Percentiles rank a stretch among this genome's conserved stretches.
phyloP scores from a whole-genome alignment of 108 stramenopile species.

The Pseudonitzschia delicatissima region DNA sequence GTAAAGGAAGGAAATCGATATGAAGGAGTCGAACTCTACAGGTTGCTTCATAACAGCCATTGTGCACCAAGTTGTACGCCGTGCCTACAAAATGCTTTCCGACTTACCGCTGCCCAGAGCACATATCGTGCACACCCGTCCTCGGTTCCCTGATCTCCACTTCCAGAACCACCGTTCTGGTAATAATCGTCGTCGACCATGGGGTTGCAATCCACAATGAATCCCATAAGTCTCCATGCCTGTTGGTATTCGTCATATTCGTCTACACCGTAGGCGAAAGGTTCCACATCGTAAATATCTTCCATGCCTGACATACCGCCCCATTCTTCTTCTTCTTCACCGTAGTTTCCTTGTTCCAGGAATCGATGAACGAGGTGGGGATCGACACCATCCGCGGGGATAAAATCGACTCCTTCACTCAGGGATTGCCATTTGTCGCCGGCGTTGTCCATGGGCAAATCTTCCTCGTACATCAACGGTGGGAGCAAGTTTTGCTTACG shows the following conservation, averaged over 20 bases:
- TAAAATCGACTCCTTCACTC: conserved; percentile 6
- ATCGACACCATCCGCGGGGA: conserved; percentile 3
- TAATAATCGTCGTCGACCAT: conserved; percentile 19
- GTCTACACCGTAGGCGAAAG: conserved; percentile 29
- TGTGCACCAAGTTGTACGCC: conserved; percentile 2
- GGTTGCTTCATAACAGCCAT: not conserved
- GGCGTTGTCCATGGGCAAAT: conserved; percentile 8
- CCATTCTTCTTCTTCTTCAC: not conserved
- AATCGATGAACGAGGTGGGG: not conserved
- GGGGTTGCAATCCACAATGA: conserved; percentile 51
- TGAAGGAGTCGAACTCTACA: not conserved
- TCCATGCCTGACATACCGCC: conserved; percentile 8
- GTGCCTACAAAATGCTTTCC: not conserved
- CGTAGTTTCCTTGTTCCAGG: conserved; percentile 6
- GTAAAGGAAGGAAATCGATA: not conserved
- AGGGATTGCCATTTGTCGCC: conserved; percentile 8
- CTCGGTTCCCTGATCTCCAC: conserved; percentile 9
- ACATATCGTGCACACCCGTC: conserved; percentile 41
- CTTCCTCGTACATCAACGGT: conserved; percentile 5
- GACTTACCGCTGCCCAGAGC: conserved; percentile 48
- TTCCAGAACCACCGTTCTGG: conserved; percentile 4
- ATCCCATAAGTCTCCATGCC: conserved; percentile 53
- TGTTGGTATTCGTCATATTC: conserved; percentile 51
- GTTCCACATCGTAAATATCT: conserved; percentile 28
- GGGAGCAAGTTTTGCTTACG: not conserved